Evolutionary conservation across 108 stramenopile species (phyloP), one percentile per base, ranked within the genome.

Genomic region (Skeletonema potamos): DNA sequence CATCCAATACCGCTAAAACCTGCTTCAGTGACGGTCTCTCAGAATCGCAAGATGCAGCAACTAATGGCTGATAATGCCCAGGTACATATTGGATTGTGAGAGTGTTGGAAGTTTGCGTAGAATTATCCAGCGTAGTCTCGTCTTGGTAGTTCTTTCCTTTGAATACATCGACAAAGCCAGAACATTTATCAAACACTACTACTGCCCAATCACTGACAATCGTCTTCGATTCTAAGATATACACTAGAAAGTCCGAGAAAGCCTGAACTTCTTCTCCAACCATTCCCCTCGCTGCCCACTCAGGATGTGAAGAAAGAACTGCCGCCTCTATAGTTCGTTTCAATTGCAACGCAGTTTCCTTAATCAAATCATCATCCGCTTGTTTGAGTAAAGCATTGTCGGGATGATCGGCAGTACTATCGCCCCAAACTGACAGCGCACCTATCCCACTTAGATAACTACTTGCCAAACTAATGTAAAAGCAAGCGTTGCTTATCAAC

Each of bases 211-310:
- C 86, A 64, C 75, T 83, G 17, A 87, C 18, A 8, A 85, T 57
- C 15, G 84, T 83, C 22, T 64, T 63, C 22, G 82, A 81, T 55
- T 87, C 86, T 3, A 87, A 70, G 4, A 72, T 58, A 51, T 87
- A 87, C 17, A 87, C 86, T 27, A 87, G 59, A 69, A 87, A 87
- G 64, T 87, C 86, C 2, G 84, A 83, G 62, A 87, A 87, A 12
- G 86, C 86, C 56, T 87, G 79, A 2, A 83, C 79, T 72, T 85
- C 78, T 70, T 87, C 86, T 6, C 86, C 86, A 18, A 87, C 86
- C 48, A 83, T 70, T 15, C 82, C 86, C 68, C 48, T 48, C 6
- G 79, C 82, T 28, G 71, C 84, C 86, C 86, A 87, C 72, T 87
- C 86, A 7, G 86, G 86, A 57, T 87, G 86, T 10, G 86, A 79